Conservation (phyloP, 2,329 filamentous ascomycete genomes). For the Microdochium bolleyi region DNA sequence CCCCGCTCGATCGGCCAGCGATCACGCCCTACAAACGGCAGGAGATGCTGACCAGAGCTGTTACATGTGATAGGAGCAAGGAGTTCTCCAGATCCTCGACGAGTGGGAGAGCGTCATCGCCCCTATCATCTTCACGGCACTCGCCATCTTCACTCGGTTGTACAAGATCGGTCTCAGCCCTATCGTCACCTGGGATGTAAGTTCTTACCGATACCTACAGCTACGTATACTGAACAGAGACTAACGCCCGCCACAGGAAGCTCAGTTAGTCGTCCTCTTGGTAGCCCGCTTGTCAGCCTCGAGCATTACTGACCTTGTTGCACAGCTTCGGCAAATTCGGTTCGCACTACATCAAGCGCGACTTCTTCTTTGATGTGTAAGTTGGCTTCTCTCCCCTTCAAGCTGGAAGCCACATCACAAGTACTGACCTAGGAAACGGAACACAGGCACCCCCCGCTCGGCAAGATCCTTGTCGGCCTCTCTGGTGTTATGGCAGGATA, state of each 20-base stretch:
- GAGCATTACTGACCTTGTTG: slow-evolving; percentile 3
- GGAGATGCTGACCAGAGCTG: no score
- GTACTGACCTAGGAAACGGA: slow-evolving; percentile 9
- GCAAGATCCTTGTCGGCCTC: slow-evolving; percentile 96
- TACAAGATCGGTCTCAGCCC: slow-evolving; percentile 63
- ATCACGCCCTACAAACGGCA: no score
- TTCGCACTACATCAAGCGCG: slow-evolving; percentile 96
- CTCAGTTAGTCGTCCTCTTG: slow-evolving; percentile 40
- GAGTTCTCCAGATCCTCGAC: slow-evolving; percentile 53
- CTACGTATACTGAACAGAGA: slow-evolving; percentile 7
- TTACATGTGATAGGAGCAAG: slow-evolving; percentile 31
- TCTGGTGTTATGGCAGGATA: slow-evolving; percentile 96
- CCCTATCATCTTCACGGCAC: slow-evolving; percentile 50
- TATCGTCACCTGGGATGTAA: slow-evolving; percentile 57
- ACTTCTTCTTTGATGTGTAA: slow-evolving; percentile 89
- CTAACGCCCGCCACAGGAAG: slow-evolving; percentile 28
- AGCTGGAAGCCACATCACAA: not conserved
- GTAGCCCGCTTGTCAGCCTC: slow-evolving; percentile 6
- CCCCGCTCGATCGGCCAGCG: not conserved
- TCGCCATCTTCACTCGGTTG: slow-evolving; percentile 59
- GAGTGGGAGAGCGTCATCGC: slow-evolving; percentile 57
- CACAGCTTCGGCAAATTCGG: slow-evolving; percentile 90
- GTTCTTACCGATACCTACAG: slow-evolving; percentile 4
- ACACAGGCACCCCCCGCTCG: slow-evolving; percentile 66
- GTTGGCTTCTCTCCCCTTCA: slow-evolving; percentile 11